phyloP scores from a whole-genome alignment of 2,329 filamentous ascomycete species.

The Helminthosporium solani region DNA sequence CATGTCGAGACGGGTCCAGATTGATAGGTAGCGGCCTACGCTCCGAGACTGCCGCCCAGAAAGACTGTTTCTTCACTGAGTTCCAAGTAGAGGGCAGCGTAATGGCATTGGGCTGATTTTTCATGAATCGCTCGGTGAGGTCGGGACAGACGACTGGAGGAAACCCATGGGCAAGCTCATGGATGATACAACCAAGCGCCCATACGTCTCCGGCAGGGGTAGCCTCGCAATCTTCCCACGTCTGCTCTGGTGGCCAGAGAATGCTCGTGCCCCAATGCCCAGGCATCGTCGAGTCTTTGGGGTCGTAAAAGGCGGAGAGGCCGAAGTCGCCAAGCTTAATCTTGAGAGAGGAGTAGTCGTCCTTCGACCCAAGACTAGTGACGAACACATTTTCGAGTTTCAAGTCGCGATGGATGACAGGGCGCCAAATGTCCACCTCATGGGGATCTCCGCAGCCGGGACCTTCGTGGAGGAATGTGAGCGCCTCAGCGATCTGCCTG shows the following conservation, averaged over 20 bases:
- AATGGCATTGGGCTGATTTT: neutral
- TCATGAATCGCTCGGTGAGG: neutral
- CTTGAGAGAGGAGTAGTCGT: constrained; percentile 33
- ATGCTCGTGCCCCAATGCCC: constrained; percentile 12
- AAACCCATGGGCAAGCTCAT: constrained; percentile 21
- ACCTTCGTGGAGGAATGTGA: constrained; percentile 26
- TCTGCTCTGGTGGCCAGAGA: constrained; percentile 24
- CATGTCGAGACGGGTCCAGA: constrained; percentile 1
- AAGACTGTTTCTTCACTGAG: constrained; percentile 1
- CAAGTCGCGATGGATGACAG: constrained; percentile 94
- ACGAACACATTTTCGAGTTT: constrained; percentile 92
- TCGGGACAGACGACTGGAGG: constrained; percentile 13
- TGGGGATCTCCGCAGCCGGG: constrained; percentile 3
- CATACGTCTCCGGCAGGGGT: constrained; percentile 26
- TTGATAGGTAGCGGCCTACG: constrained; percentile 16
- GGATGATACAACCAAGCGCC: constrained; percentile 25
- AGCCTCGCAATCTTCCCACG: constrained; percentile 13
- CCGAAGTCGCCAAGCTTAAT: constrained; percentile 71
- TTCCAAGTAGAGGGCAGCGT: constrained; percentile 5
- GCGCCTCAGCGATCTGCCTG: constrained; percentile 14
- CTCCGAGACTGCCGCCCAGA: constrained; percentile 13
- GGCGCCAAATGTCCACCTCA: constrained; percentile 61
- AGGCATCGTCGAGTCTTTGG: neutral
- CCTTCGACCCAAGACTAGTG: constrained; percentile 8
- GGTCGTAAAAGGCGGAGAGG: constrained; percentile 59